Evolutionary conservation across 2,329 filamentous ascomycete genomes (phyloP), one percentile per base, ranked within the genome.

Genomic region (Aspergillus sp.): DNA sequence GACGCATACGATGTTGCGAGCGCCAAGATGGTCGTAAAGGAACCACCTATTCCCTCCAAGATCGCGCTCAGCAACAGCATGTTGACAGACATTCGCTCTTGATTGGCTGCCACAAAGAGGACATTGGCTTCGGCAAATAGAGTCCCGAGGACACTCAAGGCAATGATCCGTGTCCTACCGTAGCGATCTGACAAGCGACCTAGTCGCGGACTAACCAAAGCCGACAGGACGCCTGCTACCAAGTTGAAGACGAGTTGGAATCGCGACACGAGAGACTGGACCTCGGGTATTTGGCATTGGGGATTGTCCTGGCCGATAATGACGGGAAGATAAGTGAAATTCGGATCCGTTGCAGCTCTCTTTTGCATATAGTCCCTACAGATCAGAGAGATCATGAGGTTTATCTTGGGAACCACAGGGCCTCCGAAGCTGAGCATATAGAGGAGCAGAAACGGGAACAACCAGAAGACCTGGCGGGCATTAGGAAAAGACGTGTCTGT

Each of bases 361-460:
- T 95, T 88, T 20, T 86, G 81, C 59, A 94, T 88, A 71, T 96
- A 95, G 55, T 88, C 81, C 57, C 85, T 83, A 71, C 94, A 99
- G 48, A 97, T 84, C 23, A 99, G 79, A 53, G 87, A 82, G 56
- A 96, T 80, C 57, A 96, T 90, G 72, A 97, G 75, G 65, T 96
- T 96, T 57, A 96, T 79, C 69, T 88, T 94, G 9, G 93, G 92
- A 7, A 97, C 89, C 6, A 94, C 78, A 5, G 89, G 83, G 52
- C 90, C 91, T 29, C 93, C 94, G 70, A 94, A 93, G 0, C 92
- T 91, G 49, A 95, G 77, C 0, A 91, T 90, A 67, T 91, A 93
- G 42, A 96, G 72, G 51, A 88, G 79, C 71, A 92, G 94, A 0
- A 91, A 89, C 0, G 82, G 84, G 6, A 97, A 71, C 4, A 97